Evolutionary conservation across 139 green algal genomes (phyloP), one percentile per base, ranked within the genome.

Genomic region (Edaphochlamys debaryana): DNA sequence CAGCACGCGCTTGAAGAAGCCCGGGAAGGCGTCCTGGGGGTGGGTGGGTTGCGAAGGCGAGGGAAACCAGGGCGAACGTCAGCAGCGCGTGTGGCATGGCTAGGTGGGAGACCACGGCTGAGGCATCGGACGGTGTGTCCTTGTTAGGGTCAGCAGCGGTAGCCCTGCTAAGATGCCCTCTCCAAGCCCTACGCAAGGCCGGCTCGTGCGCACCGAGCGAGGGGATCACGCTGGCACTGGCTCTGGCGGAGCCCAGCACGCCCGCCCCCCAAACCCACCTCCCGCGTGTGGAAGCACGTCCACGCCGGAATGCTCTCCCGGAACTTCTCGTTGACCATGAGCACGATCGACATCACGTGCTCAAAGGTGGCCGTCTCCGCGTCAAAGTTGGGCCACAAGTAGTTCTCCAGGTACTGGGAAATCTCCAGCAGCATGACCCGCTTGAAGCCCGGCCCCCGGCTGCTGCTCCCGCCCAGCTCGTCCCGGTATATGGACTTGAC

Each of bases 241-340:
- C n/a, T n/a, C n/a, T n/a, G n/a, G n/a, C n/a, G n/a, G n/a, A n/a
- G n/a, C n/a, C n/a, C n/a, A n/a, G n/a, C n/a, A n/a, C n/a, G n/a
- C n/a, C n/a, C n/a, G n/a, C n/a, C n/a, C n/a, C n/a, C n/a, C n/a
- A n/a, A n/a, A n/a, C 69, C 2, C 83, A 94, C 90, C 90, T 90
- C 67, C 25, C 85, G 67, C 40, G 80, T 84, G 70, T 92, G 83
- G 70, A 98, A 97, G 79, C 88, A 94, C 0, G 74, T 88, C 95
- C 96, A 99, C 13, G 96, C 92, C 8, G 92, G 89, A 69, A 98
- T 87, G 48, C 89, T 82, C 90, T 98, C 92, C 58, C 93, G 87
- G 87, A 97, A 95, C 91, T 99, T 99, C 69, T 99, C 95, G 77
- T 98, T 99, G 20, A 99, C 87, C 94, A 99, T 97, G 25, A 96